Conservation (phyloP, 2,329 filamentous ascomycete species). For the Ophiocordyceps camponoti-leonardi region DNA sequence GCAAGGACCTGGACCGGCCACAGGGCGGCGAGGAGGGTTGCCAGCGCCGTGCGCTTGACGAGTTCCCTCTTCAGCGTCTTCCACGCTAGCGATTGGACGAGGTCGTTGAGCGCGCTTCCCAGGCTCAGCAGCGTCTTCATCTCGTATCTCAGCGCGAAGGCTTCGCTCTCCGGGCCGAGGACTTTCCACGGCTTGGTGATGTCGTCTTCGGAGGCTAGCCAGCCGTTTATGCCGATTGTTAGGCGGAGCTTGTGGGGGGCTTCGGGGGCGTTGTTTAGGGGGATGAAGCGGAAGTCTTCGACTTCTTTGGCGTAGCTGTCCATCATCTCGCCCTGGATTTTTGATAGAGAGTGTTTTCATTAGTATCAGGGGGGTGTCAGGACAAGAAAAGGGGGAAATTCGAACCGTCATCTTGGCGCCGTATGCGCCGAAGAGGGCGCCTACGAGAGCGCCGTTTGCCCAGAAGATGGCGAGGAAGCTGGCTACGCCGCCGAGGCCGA, state of each 20-base stretch:
- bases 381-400: background rate
- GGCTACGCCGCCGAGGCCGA: slow-evolving; percentile 72
- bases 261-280: slow-evolving; percentile 31
- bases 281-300: slow-evolving; percentile 65
- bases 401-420: slow-evolving; percentile 53
- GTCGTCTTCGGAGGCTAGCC: slow-evolving; percentile 61
- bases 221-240: slow-evolving; percentile 75
- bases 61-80: slow-evolving; percentile 56
- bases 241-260: slow-evolving; percentile 38
- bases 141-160: slow-evolving; percentile 75
- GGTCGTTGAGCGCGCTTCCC: slow-evolving; percentile 51
- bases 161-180: slow-evolving; percentile 53
- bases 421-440: slow-evolving; percentile 76
- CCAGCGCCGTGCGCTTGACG: slow-evolving; percentile 53
- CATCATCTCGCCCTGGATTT: slow-evolving; percentile 53
- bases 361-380: background rate
- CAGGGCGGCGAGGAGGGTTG: slow-evolving; percentile 48
- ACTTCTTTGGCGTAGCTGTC: slow-evolving; percentile 78
- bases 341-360: background rate
- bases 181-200: slow-evolving; percentile 66
- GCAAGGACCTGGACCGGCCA: slow-evolving; percentile 54
- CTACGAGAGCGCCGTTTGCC: slow-evolving; percentile 71
- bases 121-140: slow-evolving; percentile 60
- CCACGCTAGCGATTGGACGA: slow-evolving; percentile 65
- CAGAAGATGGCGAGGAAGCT: slow-evolving; percentile 76